phyloP scores from a whole-genome alignment of 2,329 filamentous ascomycete species.

The Xylariales sp. region DNA sequence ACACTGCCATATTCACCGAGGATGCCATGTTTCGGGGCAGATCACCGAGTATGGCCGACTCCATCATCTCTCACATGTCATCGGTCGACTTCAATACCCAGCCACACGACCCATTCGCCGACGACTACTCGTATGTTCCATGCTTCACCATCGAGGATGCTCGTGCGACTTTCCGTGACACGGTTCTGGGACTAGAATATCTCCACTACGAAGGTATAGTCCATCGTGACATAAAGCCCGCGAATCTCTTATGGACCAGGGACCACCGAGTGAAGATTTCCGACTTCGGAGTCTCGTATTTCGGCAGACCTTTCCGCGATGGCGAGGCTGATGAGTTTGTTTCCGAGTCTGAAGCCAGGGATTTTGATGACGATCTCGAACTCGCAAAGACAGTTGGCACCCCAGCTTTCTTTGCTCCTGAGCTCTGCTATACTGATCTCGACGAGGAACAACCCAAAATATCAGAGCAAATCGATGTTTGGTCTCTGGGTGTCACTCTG shows the following conservation, averaged over 20 bases:
- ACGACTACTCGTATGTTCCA: conserved; percentile 90
- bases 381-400: conserved; percentile 98
- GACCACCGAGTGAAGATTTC: conserved; percentile 93
- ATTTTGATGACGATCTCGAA: conserved; percentile 89
- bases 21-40: conserved; percentile 58
- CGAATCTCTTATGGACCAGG: conserved; percentile 83
- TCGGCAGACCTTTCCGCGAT: conserved; percentile 81
- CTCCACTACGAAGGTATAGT: conserved; percentile 83
- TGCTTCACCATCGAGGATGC: conserved; percentile 84
- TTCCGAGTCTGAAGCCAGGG: conserved; percentile 76
- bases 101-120: conserved; percentile 64
- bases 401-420: conserved; percentile 94
- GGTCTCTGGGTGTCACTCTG: conserved; percentile 92
- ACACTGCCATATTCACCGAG: conserved; percentile 68
- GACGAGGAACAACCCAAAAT: conserved; percentile 68
- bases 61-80: conserved; percentile 66
- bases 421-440: conserved; percentile 84
- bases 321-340: conserved; percentile 71
- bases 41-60: conserved; percentile 77
- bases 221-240: conserved; percentile 80
- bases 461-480: conserved; percentile 92
- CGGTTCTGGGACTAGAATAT: conserved; percentile 88
- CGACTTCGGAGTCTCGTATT: conserved; percentile 97
- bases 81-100: conserved; percentile 55
- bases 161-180: conserved; percentile 83